phyloP scores from a whole-genome alignment of 495 filamentous ascomycete species.

The Tuber aestivum region DNA sequence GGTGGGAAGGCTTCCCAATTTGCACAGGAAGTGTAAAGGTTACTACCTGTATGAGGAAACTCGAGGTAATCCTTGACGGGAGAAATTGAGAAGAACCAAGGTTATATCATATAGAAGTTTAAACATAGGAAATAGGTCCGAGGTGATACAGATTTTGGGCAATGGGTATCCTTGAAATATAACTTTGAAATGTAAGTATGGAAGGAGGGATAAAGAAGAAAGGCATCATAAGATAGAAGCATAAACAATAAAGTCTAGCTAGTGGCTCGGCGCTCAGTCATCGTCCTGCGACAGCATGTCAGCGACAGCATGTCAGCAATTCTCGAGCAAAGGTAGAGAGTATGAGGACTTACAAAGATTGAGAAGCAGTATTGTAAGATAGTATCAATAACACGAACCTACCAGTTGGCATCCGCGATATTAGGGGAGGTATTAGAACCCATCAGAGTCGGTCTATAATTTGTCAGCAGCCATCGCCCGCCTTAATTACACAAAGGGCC shows the following conservation, averaged over 20 bases:
- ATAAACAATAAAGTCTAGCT: slow-evolving; percentile 4
- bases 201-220: slow-evolving; percentile 8
- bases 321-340: not conserved
- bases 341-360: slow-evolving; percentile 61
- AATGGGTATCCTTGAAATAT: slow-evolving; percentile 3
- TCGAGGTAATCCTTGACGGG: not conserved
- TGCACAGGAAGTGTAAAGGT: not conserved
- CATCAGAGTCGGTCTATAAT: slow-evolving; percentile 74
- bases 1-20: not conserved
- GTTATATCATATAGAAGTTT: not conserved
- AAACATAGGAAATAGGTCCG: not conserved
- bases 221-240: not conserved
- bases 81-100: not conserved
- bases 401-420: slow-evolving; percentile 87
- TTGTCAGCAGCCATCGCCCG: slow-evolving; percentile 10
- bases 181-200: not conserved
- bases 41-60: not conserved
- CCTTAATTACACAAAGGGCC: slow-evolving; percentile 41
- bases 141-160: not conserved
- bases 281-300: not conserved
- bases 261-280: slow-evolving; percentile 8
- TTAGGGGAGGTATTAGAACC: slow-evolving; percentile 68
- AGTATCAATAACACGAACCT: slow-evolving; percentile 84
- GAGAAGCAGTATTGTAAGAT: slow-evolving; percentile 89
- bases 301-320: not conserved